These are phyloP conservation scores for Neonectria ditissima DNA, from an alignment of 2,329 filamentous ascomycete genomes.

Conservation along the genomic window DNA sequence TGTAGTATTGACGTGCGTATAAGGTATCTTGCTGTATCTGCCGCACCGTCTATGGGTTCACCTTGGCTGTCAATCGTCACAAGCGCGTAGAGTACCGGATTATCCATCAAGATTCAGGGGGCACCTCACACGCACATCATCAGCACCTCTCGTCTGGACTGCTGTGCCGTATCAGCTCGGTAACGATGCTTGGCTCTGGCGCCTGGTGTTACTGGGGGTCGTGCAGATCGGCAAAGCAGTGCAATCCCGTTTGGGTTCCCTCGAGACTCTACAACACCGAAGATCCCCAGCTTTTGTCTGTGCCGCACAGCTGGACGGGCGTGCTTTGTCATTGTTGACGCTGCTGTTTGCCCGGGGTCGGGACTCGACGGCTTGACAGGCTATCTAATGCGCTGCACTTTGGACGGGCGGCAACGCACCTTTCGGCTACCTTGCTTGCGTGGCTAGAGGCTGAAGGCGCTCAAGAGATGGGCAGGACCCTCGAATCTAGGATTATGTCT, in stretches of 20 bases:
- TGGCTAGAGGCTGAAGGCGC: no score
- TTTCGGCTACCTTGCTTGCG: no score
- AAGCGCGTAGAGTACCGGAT: constrained; percentile 5
- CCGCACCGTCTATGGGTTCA: not conserved
- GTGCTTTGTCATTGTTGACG: not conserved
- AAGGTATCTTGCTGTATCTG: no score
- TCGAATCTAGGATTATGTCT: not conserved
- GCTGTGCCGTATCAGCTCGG: not conserved
- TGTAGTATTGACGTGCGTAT: no score
- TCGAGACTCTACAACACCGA: not conserved
- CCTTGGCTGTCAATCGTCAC: not conserved
- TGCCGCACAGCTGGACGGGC: not conserved
- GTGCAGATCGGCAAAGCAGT: constrained; percentile 9
- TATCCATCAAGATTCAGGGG: not conserved
- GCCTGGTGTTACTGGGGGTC: not conserved
- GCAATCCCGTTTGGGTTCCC: constrained; percentile 1
- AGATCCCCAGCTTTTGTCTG: constrained; percentile 4
- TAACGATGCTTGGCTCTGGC: not conserved
- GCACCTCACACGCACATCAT: constrained; percentile 1
- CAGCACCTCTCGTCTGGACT: not conserved
- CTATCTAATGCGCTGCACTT: constrained; percentile 7
- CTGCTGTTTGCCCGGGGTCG: not conserved
- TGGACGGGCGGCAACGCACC: not conserved
- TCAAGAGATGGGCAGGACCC: not conserved
- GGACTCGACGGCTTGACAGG: not conserved